A percentile compares a stretch with the other conserved stretches of the same genome.
Evolutionary conservation across 2,329 filamentous ascomycete genomes (phyloP).

Genomic region (Alternaria metachromatica): DNA sequence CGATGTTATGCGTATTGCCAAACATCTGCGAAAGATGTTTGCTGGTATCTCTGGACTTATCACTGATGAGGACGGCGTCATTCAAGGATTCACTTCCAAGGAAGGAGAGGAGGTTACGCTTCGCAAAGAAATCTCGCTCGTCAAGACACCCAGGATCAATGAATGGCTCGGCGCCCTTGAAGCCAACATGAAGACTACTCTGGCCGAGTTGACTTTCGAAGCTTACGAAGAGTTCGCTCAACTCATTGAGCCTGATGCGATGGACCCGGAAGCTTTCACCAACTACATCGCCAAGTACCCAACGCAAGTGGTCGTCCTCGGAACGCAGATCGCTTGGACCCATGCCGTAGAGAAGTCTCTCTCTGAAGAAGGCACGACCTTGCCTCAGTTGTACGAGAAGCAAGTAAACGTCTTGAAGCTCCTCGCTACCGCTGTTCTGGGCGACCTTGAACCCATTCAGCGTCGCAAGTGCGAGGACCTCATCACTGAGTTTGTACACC

Average conservation of each 20-base stretch:
- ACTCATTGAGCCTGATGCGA: slow-evolving; percentile 73
- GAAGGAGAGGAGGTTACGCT: slow-evolving; percentile 88
- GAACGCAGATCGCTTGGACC: slow-evolving; percentile 93
- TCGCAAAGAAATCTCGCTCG: slow-evolving; percentile 88
- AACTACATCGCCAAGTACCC: slow-evolving; percentile 86
- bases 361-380: slow-evolving; percentile 70
- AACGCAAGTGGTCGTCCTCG: slow-evolving; percentile 93
- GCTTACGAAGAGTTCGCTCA: slow-evolving; percentile 82
- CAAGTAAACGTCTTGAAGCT: slow-evolving; percentile 85
- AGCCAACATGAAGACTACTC: slow-evolving; percentile 88
- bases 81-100: slow-evolving; percentile 92
- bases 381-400: slow-evolving; percentile 76
- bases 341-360: slow-evolving; percentile 82
- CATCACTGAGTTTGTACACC: slow-evolving; percentile 98
- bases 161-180: slow-evolving; percentile 97
- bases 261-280: slow-evolving; percentile 74
- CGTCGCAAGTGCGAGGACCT: slow-evolving; percentile 98
- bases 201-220: slow-evolving; percentile 88
- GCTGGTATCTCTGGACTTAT: slow-evolving; percentile 89
- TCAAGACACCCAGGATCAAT: slow-evolving; percentile 96
- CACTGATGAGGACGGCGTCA: slow-evolving; percentile 88
- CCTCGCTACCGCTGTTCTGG: slow-evolving; percentile 86
- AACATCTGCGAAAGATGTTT: slow-evolving; percentile 99
- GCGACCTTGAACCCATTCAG: slow-evolving; percentile 83
- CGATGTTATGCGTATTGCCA: slow-evolving; percentile 92